Percentiles rank a stretch among this genome's conserved stretches.
phyloP scores from a whole-genome alignment of 805 yeast species.

The Saccharomycopsis vini region DNA sequence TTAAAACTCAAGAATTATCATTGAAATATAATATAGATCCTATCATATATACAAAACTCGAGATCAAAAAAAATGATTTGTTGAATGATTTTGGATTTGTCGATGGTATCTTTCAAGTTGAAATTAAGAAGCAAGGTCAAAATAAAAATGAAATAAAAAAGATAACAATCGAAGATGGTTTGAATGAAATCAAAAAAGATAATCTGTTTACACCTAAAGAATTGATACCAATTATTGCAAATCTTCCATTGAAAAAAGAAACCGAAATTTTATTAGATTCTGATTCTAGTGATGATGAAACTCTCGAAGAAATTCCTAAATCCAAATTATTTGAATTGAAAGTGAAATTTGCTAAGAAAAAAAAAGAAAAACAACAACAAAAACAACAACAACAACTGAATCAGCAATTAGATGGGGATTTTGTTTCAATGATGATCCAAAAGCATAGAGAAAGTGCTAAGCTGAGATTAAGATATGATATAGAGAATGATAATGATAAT shows the following conservation, averaged over 20 bases:
- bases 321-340: conserved; percentile 13
- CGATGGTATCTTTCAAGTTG: conserved; percentile 10
- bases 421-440: conserved; percentile 6
- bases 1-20: conserved; percentile 14
- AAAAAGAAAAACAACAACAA: neutral
- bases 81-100: conserved; percentile 14
- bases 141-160: no score
- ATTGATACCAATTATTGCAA: no score
- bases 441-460: conserved; percentile 10
- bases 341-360: conserved; percentile 13
- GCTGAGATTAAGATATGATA: neutral
- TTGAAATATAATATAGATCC: conserved; percentile 14
- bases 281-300: conserved; percentile 9
- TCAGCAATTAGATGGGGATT: neutral
- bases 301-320: conserved; percentile 1
- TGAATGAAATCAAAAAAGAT: no score
- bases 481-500: conserved; percentile 3
- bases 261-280: conserved; percentile 9
- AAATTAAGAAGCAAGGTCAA: neutral
- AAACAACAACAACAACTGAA: neutral
- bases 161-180: no score
- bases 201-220: no score
- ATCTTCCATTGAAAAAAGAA: conserved; percentile 8
- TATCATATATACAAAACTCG: conserved; percentile 9
- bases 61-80: conserved; percentile 13